These are phyloP conservation scores for Metschnikowia noctiluminum DNA, from an alignment of 805 yeast species.

Conservation along the genomic window DNA sequence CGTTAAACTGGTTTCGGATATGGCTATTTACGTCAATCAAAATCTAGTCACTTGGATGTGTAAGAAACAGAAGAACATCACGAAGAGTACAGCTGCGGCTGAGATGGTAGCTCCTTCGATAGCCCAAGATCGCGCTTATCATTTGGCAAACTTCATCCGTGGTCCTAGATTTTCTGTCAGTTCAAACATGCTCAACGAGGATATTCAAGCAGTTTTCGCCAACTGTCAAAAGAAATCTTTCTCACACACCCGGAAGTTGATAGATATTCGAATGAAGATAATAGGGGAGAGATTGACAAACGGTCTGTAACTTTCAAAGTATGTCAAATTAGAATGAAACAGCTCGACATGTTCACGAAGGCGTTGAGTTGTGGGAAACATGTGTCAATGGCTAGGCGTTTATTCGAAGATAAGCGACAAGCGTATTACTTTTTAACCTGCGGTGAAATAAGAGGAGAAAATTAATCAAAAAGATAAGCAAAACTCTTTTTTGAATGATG, in stretches of 20 bases:
- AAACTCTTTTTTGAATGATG: no score
- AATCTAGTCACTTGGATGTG: background rate
- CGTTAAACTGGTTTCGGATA: background rate
- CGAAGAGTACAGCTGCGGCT: conserved; percentile 1
- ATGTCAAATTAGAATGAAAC: no score
- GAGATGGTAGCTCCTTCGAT: background rate
- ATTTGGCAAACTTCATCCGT: background rate
- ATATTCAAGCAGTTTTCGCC: background rate
- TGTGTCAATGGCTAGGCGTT: no score
- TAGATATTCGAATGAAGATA: background rate
- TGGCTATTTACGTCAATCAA: background rate
- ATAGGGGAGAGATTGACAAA: no score
- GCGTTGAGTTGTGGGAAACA: no score
- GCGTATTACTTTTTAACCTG: no score
- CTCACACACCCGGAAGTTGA: background rate
- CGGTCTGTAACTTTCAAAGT: no score
- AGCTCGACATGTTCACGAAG: no score
- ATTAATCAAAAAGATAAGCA: no score
- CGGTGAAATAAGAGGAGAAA: no score
- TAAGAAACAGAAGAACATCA: background rate
- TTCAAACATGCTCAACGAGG: background rate
- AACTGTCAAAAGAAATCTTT: background rate
- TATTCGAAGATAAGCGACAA: no score
- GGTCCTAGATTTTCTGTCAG: background rate
- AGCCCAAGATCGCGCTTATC: background rate